Conservation (phyloP, 257 asterid genomes). For the Jaltomata sinuosa region DNA sequence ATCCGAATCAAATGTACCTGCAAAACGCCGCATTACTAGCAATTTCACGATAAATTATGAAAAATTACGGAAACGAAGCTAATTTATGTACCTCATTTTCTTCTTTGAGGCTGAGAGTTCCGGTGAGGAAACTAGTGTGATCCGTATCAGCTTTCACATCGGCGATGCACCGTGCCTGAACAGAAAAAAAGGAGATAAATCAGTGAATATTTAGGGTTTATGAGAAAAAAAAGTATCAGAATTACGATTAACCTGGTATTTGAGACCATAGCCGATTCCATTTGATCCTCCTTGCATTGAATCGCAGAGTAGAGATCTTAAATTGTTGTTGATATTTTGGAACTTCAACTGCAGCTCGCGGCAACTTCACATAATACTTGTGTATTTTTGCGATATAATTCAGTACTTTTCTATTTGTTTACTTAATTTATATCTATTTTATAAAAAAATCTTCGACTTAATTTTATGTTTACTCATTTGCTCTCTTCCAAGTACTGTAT, state of each 20-base stretch:
- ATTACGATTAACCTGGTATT: slow-evolving; percentile 56
- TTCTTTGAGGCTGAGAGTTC: slow-evolving; percentile 91
- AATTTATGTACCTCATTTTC: slow-evolving; percentile 72
- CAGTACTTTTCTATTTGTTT: too few relatives aligned
- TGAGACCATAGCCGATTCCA: slow-evolving; percentile 92
- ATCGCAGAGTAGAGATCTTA: background rate
- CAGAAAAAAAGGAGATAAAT: slow-evolving; percentile 3
- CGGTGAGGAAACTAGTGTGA: slow-evolving; percentile 89
- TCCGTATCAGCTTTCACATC: slow-evolving; percentile 96
- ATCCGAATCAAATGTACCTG: slow-evolving; percentile 93
- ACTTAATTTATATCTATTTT: background rate
- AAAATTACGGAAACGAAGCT: background rate
- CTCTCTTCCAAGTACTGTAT: background rate
- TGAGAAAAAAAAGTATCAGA: background rate
- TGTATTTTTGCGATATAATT: too few relatives aligned
- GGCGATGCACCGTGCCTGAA: slow-evolving; percentile 90
- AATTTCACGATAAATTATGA: background rate
- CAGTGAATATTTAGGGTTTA: slow-evolving; percentile 1
- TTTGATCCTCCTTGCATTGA: slow-evolving; percentile 80
- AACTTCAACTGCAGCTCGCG: background rate
- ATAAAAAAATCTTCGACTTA: background rate
- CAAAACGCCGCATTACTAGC: slow-evolving; percentile 3
- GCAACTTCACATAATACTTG: background rate
- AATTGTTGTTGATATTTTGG: background rate
- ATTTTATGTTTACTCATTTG: background rate